Conservation (phyloP, 352 stramenopile species). For the Globisporangium echinulatum region DNA sequence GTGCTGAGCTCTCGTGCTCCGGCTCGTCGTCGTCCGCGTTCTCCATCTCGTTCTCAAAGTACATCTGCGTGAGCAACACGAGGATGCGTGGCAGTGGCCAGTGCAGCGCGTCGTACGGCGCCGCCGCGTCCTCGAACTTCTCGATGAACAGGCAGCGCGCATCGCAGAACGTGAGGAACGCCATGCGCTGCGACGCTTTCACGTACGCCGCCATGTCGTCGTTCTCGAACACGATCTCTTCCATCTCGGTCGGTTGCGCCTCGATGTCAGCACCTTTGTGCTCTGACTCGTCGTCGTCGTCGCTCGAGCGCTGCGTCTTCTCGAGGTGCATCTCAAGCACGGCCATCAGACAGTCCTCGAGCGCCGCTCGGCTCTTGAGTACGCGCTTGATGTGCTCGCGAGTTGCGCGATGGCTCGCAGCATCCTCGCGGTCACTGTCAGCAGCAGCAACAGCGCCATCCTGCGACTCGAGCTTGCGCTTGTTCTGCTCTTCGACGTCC, state of each 20-base stretch:
- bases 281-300: conserved; percentile 22
- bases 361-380: conserved; percentile 21
- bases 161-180: conserved; percentile 80
- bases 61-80: conserved; percentile 67
- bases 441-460: background rate
- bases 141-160: conserved; percentile 77
- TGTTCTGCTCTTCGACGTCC: conserved; percentile 18
- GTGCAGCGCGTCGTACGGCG: conserved; percentile 55
- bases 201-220: conserved; percentile 45
- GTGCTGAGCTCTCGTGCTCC: conserved; percentile 17
- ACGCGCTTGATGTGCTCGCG: conserved; percentile 39
- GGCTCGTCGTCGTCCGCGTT: conserved; percentile 25
- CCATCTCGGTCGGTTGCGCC: conserved; percentile 36
- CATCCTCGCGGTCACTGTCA: conserved; percentile 2
- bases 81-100: conserved; percentile 69
- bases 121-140: conserved; percentile 55
- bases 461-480: conserved; percentile 14
- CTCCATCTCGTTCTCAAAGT: conserved; percentile 78
- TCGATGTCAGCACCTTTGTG: background rate
- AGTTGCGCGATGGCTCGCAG: conserved; percentile 1
- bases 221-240: conserved; percentile 63
- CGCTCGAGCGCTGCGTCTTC: conserved; percentile 18
- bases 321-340: conserved; percentile 73
- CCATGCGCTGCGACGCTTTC: conserved; percentile 48
- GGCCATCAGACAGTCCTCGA: conserved; percentile 61